phyloP scores from a whole-genome alignment of 768 basidiomycete species.

The Pleurotus platypus region DNA sequence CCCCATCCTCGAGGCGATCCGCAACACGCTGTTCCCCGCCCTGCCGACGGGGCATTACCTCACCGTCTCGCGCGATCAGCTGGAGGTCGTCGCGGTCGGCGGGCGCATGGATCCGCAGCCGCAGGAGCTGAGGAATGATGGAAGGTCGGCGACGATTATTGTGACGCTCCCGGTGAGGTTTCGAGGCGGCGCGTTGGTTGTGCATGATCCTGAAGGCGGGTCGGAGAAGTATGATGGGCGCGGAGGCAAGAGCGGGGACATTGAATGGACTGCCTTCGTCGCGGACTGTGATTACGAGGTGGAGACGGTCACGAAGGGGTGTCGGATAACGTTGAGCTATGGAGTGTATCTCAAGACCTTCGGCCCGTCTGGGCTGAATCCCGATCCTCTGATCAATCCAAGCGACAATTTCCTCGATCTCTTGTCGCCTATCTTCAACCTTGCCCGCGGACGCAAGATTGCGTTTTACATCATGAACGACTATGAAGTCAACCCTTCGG shows the following conservation, averaged over 20 bases:
- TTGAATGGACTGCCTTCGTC: constrained; percentile 79
- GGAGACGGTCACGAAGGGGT: constrained; percentile 68
- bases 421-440: constrained; percentile 67
- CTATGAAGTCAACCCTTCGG: constrained; percentile 68
- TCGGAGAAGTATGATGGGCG: constrained; percentile 63
- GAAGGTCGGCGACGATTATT: constrained; percentile 67
- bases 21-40: constrained; percentile 67
- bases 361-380: constrained; percentile 45
- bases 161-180: constrained; percentile 74
- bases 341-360: constrained; percentile 68
- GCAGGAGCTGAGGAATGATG: constrained; percentile 53
- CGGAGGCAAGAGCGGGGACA: constrained; percentile 58
- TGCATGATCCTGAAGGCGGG: constrained; percentile 50
- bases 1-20: constrained; percentile 76
- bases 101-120: constrained; percentile 56
- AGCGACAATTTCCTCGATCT: constrained; percentile 73
- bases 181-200: constrained; percentile 61
- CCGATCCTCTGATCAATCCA: constrained; percentile 66
- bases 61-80: constrained; percentile 59
- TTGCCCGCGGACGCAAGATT: constrained; percentile 66
- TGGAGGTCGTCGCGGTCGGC: constrained; percentile 66
- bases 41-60: constrained; percentile 69
- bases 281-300: constrained; percentile 75
- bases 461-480: constrained; percentile 70
- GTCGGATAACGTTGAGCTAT: constrained; percentile 66